Conservation (phyloP, 139 green algal genomes). For the Asterochloris sp. region DNA sequence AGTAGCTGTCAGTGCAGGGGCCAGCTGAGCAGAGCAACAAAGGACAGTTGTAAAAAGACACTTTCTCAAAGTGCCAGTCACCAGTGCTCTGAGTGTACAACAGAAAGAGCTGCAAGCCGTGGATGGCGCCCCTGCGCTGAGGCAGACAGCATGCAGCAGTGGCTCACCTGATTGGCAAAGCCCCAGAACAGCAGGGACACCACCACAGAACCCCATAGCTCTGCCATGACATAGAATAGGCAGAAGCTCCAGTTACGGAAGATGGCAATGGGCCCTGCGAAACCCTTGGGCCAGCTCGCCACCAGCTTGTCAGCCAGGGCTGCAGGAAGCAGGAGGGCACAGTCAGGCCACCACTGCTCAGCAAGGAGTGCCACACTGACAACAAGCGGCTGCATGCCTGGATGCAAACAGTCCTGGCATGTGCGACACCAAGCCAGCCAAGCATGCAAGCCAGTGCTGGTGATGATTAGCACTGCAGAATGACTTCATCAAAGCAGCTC, state of each 20-base stretch:
- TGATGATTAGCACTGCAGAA: no score
- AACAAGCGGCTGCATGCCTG: no score
- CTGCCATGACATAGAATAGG: constrained; percentile 99
- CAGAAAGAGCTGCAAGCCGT: background rate
- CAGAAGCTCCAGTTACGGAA: constrained; percentile 99
- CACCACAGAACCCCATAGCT: constrained; percentile 98
- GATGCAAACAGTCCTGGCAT: no score
- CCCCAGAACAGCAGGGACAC: constrained; percentile 99
- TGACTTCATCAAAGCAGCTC: no score
- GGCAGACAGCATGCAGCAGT: background rate
- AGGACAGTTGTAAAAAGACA: background rate
- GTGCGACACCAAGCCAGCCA: no score
- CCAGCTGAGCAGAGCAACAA: background rate
- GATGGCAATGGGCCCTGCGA: constrained; percentile 95
- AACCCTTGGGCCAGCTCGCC: constrained; percentile 64
- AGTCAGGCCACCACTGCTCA: no score
- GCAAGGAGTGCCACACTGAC: no score
- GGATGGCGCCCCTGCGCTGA: background rate
- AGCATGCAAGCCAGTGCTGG: no score
- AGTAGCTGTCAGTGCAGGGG: background rate
- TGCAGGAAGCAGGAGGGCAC: constrained; percentile 6
- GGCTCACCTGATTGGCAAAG: constrained; percentile 88
- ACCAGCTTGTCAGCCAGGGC: constrained; percentile 64
- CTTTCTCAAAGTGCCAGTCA: background rate
- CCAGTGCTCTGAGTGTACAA: background rate